These are phyloP conservation scores for Castanea mollissima DNA, from an alignment of 306 rosid species.

Conservation along the genomic window DNA sequence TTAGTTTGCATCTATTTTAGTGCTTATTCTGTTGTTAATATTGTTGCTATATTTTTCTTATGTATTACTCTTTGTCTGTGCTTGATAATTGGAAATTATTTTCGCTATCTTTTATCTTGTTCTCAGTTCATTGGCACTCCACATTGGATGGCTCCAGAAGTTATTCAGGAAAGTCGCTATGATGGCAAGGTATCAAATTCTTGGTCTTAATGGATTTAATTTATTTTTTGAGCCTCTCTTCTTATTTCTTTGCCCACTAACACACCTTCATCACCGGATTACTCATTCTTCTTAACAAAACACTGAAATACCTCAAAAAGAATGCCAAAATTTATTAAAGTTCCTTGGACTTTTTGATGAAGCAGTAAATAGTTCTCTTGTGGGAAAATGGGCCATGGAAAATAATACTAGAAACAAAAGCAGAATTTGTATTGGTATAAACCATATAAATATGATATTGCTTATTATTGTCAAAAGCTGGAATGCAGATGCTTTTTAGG, in stretches of 20 bases:
- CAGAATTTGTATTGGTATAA: too few species aligned
- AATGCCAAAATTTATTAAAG: not conserved
- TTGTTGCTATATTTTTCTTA: not conserved
- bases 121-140: conserved; percentile 97
- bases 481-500: too few species aligned
- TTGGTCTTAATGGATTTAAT: not conserved
- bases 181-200: conserved; percentile 68
- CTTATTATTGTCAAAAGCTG: too few species aligned
- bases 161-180: conserved; percentile 98
- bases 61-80: not conserved
- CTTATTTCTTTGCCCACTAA: conserved; percentile 16
- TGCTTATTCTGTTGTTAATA: not conserved
- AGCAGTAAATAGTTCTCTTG: too few species aligned
- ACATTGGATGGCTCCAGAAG: conserved; percentile 99
- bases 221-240: conserved; percentile 20
- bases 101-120: conserved; percentile 30
- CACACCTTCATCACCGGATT: conserved; percentile 8
- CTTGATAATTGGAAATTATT: conserved; percentile 8
- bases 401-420: too few species aligned
- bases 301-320: not conserved
- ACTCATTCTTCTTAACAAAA: not conserved
- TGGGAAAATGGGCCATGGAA: too few species aligned
- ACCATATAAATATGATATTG: too few species aligned
- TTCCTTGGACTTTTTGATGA: not conserved
- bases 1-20: not conserved